A percentile compares a stretch with the other conserved stretches of the same genome.
These are phyloP conservation scores for Saccharomycopsis synnaedendra DNA, from an alignment of 805 yeast species.

Conservation along the genomic window DNA sequence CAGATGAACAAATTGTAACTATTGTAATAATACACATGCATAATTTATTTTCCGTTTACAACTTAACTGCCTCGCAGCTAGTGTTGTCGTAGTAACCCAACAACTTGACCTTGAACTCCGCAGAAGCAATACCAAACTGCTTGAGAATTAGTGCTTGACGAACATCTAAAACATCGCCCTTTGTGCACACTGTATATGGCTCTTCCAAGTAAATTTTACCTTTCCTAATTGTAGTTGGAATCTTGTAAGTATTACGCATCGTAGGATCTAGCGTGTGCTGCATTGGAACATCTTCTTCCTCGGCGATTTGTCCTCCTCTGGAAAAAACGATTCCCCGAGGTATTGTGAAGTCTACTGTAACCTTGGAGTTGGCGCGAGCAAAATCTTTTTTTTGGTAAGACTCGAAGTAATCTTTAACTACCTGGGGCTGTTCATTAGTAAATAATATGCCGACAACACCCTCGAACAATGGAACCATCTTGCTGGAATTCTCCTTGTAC, in stretches of 20 bases:
- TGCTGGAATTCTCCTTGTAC: slow-evolving; percentile 72
- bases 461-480: slow-evolving; percentile 46
- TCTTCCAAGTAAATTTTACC: slow-evolving; percentile 77
- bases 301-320: slow-evolving; percentile 86
- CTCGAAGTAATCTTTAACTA: slow-evolving; percentile 81
- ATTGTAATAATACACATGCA: not conserved
- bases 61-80: no score
- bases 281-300: slow-evolving; percentile 93
- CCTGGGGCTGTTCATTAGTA: slow-evolving; percentile 79
- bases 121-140: slow-evolving; percentile 90
- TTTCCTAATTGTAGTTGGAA: slow-evolving; percentile 81
- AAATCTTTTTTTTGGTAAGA: slow-evolving; percentile 72
- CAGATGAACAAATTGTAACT: not conserved
- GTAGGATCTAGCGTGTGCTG: slow-evolving; percentile 93
- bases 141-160: slow-evolving; percentile 86
- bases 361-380: slow-evolving; percentile 77
- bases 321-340: slow-evolving; percentile 91
- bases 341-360: slow-evolving; percentile 74
- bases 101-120: slow-evolving; percentile 76
- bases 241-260: slow-evolving; percentile 74
- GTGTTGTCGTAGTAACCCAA: slow-evolving; percentile 63
- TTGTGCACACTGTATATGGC: slow-evolving; percentile 69
- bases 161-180: slow-evolving; percentile 76
- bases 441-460: slow-evolving; percentile 86
- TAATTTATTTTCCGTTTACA: no score